Conservation (phyloP, 495 filamentous ascomycete genomes). For the Penicillium lagena region DNA sequence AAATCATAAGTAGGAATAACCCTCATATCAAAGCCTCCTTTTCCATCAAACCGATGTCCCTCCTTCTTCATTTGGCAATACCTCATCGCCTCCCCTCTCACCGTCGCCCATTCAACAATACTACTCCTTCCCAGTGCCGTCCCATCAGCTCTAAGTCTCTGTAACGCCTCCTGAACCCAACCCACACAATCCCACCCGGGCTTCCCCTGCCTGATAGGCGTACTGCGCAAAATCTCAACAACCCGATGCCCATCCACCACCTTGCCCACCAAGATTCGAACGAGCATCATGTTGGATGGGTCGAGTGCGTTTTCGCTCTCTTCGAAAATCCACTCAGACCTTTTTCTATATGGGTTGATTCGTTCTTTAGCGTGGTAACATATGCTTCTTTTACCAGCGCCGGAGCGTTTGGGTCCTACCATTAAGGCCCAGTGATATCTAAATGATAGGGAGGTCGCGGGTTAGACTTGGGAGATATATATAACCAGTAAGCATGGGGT, state of each 20-base stretch:
- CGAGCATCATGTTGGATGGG: conserved; percentile 30
- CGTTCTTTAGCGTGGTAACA: conserved; percentile 27
- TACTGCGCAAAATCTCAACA: conserved; percentile 21
- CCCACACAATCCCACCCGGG: conserved; percentile 32
- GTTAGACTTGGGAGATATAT: too few species aligned
- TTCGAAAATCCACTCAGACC: conserved; percentile 27
- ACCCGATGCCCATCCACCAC: conserved; percentile 23
- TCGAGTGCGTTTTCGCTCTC: conserved; percentile 15
- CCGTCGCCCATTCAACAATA: conserved; percentile 24
- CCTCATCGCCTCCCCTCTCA: conserved; percentile 23
- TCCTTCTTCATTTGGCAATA: conserved; percentile 30
- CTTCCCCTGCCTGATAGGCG: conserved; percentile 23
- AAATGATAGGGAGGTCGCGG: background rate
- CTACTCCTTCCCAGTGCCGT: conserved; percentile 26
- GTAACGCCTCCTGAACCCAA: conserved; percentile 37
- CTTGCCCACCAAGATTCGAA: conserved; percentile 39
- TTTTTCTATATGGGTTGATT: background rate
- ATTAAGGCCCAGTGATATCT: conserved; percentile 34
- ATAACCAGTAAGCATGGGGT: too few species aligned
- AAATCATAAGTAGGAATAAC: conserved; percentile 29
- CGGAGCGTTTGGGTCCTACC: conserved; percentile 30
- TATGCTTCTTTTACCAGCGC: conserved; percentile 7
- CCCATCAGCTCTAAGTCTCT: conserved; percentile 18
- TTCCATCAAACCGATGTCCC: conserved; percentile 27
- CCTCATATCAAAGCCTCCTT: conserved; percentile 15